These are phyloP conservation scores for Phytopythium aichiense DNA, from an alignment of 352 stramenopile species.

Conservation along the genomic window DNA sequence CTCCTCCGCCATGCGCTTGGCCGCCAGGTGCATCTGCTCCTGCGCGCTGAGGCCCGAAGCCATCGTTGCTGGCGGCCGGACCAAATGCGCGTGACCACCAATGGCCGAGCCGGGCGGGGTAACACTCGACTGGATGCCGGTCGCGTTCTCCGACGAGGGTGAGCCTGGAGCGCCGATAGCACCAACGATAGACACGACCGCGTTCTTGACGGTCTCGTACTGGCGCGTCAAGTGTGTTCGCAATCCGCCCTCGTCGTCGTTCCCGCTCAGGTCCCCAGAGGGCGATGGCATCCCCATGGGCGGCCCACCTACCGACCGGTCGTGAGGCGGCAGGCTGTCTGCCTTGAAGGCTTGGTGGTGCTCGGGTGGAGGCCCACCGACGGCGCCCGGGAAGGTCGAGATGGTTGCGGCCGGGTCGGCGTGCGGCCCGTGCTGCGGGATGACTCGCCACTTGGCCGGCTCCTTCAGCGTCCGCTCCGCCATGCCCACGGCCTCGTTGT, in stretches of 20 bases:
- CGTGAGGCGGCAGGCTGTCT: not conserved
- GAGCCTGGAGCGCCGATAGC: slow-evolving; percentile 20
- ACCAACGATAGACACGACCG: slow-evolving; percentile 39
- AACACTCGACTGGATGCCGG: not conserved
- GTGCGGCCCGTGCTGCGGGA: slow-evolving; percentile 72
- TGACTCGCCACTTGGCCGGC: slow-evolving; percentile 65
- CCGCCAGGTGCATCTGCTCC: slow-evolving; percentile 38
- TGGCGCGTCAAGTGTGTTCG: slow-evolving; percentile 35
- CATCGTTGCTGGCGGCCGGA: not conserved
- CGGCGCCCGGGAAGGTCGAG: not conserved
- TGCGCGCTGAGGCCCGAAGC: slow-evolving; percentile 24
- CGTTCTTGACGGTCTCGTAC: slow-evolving; percentile 47
- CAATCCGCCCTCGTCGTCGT: slow-evolving; percentile 16
- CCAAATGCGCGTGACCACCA: not conserved
- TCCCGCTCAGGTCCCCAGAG: not conserved
- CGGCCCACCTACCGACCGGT: not conserved
- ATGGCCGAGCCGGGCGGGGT: not conserved
- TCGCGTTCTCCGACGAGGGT: slow-evolving; percentile 1
- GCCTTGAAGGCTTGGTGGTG: not conserved
- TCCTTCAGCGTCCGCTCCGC: slow-evolving; percentile 59
- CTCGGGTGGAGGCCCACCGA: not conserved
- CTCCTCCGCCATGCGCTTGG: slow-evolving; percentile 48
- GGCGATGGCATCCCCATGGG: not conserved
- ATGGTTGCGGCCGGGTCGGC: slow-evolving; percentile 27
- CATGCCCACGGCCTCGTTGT: slow-evolving; percentile 55